phyloP scores from a whole-genome alignment of 805 yeast species.

The Maudiozyma pseudohumilis region DNA sequence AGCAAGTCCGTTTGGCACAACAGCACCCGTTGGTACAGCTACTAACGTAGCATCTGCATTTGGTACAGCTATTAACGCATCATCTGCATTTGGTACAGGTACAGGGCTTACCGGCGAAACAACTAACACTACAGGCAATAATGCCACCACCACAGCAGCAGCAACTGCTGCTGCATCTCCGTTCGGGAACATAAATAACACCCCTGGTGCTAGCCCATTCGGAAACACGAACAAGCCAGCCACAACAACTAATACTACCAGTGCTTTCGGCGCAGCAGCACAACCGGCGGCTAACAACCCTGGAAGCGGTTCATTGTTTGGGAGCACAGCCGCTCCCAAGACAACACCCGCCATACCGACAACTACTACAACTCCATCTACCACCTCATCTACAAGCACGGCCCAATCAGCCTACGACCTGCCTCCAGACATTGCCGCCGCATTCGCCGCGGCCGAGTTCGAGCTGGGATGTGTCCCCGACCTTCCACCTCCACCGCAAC shows the following conservation, averaged over 20 bases:
- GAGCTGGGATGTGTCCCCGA: conserved; percentile 62
- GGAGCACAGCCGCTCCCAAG: not conserved
- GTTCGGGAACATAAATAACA: not conserved
- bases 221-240: not conserved
- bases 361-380: not conserved
- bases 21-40: not conserved
- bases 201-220: not conserved
- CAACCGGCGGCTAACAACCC: not conserved
- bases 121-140: not conserved
- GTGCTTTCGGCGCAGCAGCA: not conserved
- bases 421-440: conserved; percentile 34
- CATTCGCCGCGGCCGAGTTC: conserved; percentile 41
- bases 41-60: conserved; percentile 6
- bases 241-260: not conserved
- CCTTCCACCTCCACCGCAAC: conserved; percentile 53
- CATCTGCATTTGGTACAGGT: not conserved
- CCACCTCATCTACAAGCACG: not conserved
- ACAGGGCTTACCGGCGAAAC: not conserved
- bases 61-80: not conserved
- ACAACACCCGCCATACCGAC: not conserved
- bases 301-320: conserved; percentile 5
- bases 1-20: not conserved
- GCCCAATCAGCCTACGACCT: conserved; percentile 30
- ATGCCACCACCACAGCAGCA: not conserved
- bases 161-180: not conserved